Evolutionary conservation across 2,329 filamentous ascomycete species (phyloP).

Genomic region (Penicillium glabrum): DNA sequence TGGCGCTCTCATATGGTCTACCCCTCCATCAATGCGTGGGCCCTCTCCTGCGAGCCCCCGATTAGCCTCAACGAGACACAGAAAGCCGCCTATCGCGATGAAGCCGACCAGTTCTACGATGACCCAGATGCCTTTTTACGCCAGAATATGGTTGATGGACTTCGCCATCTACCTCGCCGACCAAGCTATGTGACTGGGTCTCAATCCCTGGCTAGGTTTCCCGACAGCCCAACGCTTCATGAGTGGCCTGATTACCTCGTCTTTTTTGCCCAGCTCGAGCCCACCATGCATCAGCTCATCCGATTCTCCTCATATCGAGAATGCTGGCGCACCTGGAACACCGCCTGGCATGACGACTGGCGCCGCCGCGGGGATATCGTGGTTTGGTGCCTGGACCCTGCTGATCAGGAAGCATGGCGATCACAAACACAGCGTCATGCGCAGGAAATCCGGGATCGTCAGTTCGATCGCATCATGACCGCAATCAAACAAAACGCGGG

Average conservation of each 20-base stretch:
- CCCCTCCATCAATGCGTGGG: constrained; percentile 73
- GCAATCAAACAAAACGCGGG: constrained; percentile 27
- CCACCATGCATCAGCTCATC: constrained; percentile 45
- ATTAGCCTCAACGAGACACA: constrained; percentile 62
- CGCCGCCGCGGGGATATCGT: constrained; percentile 62
- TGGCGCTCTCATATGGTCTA: constrained; percentile 88
- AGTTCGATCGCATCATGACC: constrained; percentile 39
- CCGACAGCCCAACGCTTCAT: constrained; percentile 21
- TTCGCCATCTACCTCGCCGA: constrained; percentile 32
- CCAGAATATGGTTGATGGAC: constrained; percentile 50
- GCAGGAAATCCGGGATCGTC: constrained; percentile 27
- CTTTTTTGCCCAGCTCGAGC: constrained; percentile 61
- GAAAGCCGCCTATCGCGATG: constrained; percentile 73
- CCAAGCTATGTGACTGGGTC: constrained; percentile 30
- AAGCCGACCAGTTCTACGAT: constrained; percentile 87
- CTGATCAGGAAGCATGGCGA: constrained; percentile 38
- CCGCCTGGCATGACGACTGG: constrained; percentile 63
- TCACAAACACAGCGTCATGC: constrained; percentile 23
- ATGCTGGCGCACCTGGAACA: constrained; percentile 62
- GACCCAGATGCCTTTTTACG: constrained; percentile 60
- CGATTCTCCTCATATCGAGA: constrained; percentile 52
- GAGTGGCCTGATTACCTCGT: constrained; percentile 50
- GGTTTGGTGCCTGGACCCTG: constrained; percentile 55
- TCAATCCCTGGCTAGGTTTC: background rate
- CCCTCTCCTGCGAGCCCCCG: constrained; percentile 87